Percentiles rank a stretch among this genome's conserved stretches.
Evolutionary conservation across 495 filamentous ascomycete genomes (phyloP).

Genomic region (Lasiosphaeria hispida): DNA sequence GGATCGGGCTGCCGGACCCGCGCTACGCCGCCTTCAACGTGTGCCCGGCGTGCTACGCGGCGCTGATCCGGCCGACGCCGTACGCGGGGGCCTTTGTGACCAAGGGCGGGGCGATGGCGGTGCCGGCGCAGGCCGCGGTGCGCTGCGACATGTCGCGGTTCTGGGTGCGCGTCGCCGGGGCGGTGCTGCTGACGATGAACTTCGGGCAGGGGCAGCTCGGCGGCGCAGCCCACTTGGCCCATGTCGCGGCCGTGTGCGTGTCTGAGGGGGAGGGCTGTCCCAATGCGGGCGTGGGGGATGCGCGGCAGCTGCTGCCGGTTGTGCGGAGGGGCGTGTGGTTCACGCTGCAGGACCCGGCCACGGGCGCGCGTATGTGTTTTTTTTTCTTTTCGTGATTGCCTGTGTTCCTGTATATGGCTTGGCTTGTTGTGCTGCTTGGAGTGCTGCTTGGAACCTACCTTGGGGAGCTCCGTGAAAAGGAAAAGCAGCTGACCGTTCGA

Average conservation of each 20-base stretch:
- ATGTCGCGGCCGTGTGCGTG: background rate
- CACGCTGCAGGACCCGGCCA: background rate
- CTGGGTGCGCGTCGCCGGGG: conserved; percentile 12
- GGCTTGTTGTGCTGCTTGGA: no score
- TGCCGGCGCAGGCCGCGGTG: background rate
- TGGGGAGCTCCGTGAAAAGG: no score
- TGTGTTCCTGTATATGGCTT: no score
- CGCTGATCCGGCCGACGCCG: conserved; percentile 9
- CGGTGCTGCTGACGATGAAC: conserved; percentile 18
- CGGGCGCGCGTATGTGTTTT: background rate
- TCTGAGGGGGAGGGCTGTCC: conserved; percentile 11
- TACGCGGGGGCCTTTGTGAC: conserved; percentile 13
- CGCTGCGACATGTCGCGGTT: conserved; percentile 18
- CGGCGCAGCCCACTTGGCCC: conserved; percentile 5
- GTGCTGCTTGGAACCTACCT: no score
- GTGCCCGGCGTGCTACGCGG: conserved; percentile 12
- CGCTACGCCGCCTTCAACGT: conserved; percentile 13
- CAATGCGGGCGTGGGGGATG: background rate
- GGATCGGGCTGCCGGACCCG: conserved; percentile 8
- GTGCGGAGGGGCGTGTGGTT: background rate
- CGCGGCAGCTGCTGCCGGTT: background rate
- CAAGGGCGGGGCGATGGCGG: background rate
- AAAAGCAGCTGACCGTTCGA: background rate
- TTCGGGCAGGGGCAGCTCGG: conserved; percentile 5
- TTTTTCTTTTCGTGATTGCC: no score